Base-by-base conservation (phyloP, 805 yeast genomes). In the Starmerella floris region DNA sequence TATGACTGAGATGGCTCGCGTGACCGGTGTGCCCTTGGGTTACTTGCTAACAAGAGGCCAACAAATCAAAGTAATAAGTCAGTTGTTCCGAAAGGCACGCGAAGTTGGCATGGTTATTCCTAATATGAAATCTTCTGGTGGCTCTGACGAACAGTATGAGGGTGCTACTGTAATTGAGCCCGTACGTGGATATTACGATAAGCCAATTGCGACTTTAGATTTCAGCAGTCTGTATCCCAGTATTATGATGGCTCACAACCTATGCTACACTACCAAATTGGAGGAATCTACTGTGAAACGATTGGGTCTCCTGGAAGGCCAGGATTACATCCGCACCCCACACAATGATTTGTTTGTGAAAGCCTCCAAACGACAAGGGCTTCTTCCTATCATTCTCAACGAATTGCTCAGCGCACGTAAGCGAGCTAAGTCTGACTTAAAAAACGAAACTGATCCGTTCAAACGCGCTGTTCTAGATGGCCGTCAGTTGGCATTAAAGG, bases 141-240 rank as follows among this genome's bases (percentile, higher is more conserved):
- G 79, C 9, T 69, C 74, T 45, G 97, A 93, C 59, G 97, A 85
- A 57, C 81, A 75, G 51, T 91, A 91, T 58, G 99, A 91, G 62
- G 99, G 99, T 67, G 99, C 99, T 5, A 91, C 98, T 0, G 99
- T 91, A 52, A 91, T 91, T 62, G 98, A 93, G 59, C 99, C 99
- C 1, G 69, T 69, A 5, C 75, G 96, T 60, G 99, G 98, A 1
- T 93, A 85, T 61, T 93, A 91, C 56, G 94, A 84, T 62, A 87
- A 82, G 15, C 99, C 99, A 1, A 88, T 91, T 57, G 95, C 99
- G 2, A 91, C 99, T 0, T 70, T 91, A 50, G 99, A 91, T 77
- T 91, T 91, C 74, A 85, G 94, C 52, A 84, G 95, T 43, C 70
- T 91, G 70, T 91, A 91, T 62, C 99, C 99, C 4, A 83, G 95